Percentiles rank a stretch among this genome's conserved stretches.
Conservation (phyloP, 2,329 filamentous ascomycete species). For the Thielaviopsis ethacetica region DNA sequence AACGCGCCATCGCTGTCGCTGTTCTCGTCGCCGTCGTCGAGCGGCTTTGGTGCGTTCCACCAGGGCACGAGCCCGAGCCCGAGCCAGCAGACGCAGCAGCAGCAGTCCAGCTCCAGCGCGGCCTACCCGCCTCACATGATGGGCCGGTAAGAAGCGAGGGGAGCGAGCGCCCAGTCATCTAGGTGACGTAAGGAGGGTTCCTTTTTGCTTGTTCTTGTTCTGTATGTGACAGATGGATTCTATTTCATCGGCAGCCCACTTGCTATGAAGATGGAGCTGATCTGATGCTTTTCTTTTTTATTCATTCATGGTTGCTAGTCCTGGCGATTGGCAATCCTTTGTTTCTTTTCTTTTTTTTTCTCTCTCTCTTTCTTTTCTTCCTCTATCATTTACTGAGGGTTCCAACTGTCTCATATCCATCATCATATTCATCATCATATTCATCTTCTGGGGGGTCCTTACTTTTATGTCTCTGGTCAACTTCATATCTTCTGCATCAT, state of each 20-base stretch:
- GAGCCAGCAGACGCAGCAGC: background rate
- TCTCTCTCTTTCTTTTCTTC: background rate
- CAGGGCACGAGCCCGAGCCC: background rate
- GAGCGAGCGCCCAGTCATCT: background rate
- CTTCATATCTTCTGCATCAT: background rate
- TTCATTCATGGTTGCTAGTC: slow-evolving; percentile 2
- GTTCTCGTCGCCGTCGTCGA: background rate
- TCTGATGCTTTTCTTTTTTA: background rate
- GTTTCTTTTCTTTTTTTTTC: no score
- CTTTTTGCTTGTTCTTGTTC: background rate
- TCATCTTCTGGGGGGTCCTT: background rate
- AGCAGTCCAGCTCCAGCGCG: background rate
- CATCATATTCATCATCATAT: background rate
- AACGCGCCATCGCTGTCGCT: slow-evolving; percentile 1
- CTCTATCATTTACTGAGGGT: background rate
- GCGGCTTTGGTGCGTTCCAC: background rate
- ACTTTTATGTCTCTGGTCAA: background rate
- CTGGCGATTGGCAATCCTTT: background rate
- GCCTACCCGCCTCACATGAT: slow-evolving; percentile 20
- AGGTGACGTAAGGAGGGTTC: background rate
- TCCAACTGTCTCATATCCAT: background rate
- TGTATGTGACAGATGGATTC: background rate
- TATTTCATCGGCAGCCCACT: background rate
- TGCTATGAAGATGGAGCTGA: background rate
- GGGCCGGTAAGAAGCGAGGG: slow-evolving; percentile 16